These are phyloP conservation scores for Diaporthe amygdali DNA, from an alignment of 2,329 filamentous ascomycete genomes.

Conservation along the genomic window DNA sequence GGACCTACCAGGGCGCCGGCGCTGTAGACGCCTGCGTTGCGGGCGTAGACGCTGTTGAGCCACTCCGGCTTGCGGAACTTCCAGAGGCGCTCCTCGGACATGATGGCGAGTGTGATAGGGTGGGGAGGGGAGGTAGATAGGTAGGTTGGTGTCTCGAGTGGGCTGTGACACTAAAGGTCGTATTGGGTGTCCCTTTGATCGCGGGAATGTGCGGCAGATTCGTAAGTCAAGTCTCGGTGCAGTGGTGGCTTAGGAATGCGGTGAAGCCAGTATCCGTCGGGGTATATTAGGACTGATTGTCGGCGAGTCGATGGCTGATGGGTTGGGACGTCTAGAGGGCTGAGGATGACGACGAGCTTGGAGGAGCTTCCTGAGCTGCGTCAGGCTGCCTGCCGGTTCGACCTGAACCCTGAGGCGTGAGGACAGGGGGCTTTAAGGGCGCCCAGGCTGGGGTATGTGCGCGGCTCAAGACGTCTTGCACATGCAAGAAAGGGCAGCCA, in stretches of 20 bases:
- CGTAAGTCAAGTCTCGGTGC: neutral
- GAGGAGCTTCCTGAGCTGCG: constrained; percentile 15
- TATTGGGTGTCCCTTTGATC: neutral
- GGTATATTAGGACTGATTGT: neutral
- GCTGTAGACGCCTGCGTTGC: constrained; percentile 67
- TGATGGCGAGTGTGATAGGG: constrained; percentile 44
- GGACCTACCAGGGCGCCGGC: constrained; percentile 66
- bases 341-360: constrained; percentile 27
- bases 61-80: constrained; percentile 71
- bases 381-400: constrained; percentile 7
- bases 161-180: neutral
- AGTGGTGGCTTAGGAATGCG: neutral
- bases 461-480: neutral
- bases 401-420: constrained; percentile 21
- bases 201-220: neutral
- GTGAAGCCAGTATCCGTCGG: neutral
- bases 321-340: constrained; percentile 1
- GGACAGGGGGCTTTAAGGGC: neutral
- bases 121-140: neutral
- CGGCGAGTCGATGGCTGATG: neutral
- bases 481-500: neutral
- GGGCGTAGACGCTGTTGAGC: constrained; percentile 68
- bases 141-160: neutral
- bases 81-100: constrained; percentile 71
- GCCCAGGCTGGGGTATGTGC: neutral